Evolutionary conservation across 2,329 filamentous ascomycete genomes (phyloP).

Genomic region (Fusarium humuli): DNA sequence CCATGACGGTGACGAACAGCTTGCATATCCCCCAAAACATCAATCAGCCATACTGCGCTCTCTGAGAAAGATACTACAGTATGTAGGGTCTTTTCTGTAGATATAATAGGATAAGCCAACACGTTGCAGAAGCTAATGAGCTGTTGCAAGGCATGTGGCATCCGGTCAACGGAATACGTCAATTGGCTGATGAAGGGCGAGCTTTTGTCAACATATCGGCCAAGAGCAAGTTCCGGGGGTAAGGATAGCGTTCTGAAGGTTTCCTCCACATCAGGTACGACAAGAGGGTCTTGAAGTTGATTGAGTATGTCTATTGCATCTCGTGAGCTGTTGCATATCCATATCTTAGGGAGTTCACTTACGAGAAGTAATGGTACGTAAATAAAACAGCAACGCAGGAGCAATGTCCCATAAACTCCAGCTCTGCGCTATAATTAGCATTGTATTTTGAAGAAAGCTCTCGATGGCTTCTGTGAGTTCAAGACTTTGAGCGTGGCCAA

Average conservation of each 20-base stretch:
- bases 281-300: slow-evolving; percentile 51
- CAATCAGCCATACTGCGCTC: slow-evolving; percentile 62
- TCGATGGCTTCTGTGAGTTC: slow-evolving; percentile 64
- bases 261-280: slow-evolving; percentile 46
- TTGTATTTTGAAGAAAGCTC: slow-evolving; percentile 62
- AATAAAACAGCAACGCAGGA: slow-evolving; percentile 59
- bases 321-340: neutral
- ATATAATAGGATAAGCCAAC: slow-evolving; percentile 55
- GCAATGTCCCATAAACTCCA: slow-evolving; percentile 62
- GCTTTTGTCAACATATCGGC: slow-evolving; percentile 49
- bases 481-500: slow-evolving; percentile 64
- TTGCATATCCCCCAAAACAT: slow-evolving; percentile 59
- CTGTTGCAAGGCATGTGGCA: slow-evolving; percentile 61
- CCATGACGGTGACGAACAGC: slow-evolving; percentile 55
- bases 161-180: slow-evolving; percentile 55
- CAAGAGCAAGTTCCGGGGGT: slow-evolving; percentile 55
- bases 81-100: slow-evolving; percentile 49
- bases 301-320: slow-evolving; percentile 48
- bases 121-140: slow-evolving; percentile 58
- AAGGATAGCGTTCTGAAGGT: slow-evolving; percentile 49
- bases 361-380: slow-evolving; percentile 62
- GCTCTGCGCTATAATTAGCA: slow-evolving; percentile 58
- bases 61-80: slow-evolving; percentile 54
- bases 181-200: slow-evolving; percentile 43
- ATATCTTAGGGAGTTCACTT: slow-evolving; percentile 38